Evolutionary conservation across 306 rosid species (phyloP).

Genomic region (Rosa rugosa): DNA sequence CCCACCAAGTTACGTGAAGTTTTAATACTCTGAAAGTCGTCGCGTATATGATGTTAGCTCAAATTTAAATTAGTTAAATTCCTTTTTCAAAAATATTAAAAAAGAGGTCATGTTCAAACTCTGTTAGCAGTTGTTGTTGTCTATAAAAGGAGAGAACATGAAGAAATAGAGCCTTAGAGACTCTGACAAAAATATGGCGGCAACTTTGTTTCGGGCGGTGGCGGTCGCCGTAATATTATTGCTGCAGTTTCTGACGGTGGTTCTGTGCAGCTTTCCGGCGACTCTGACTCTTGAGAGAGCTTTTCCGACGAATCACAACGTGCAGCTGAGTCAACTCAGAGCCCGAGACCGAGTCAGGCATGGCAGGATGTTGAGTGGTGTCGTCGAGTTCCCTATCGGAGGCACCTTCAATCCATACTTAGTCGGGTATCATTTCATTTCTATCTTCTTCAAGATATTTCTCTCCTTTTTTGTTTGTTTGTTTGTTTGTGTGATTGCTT

Average conservation of each 20-base stretch:
- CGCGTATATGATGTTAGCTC: background rate
- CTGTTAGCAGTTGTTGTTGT: background rate
- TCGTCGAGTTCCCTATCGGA: conserved; percentile 47
- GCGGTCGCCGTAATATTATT: background rate
- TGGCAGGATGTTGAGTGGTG: conserved; percentile 53
- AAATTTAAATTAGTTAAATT: background rate
- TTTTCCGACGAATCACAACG: conserved; percentile 56
- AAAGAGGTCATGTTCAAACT: background rate
- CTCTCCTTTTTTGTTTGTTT: background rate
- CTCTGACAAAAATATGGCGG: background rate
- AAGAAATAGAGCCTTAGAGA: background rate
- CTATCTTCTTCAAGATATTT: background rate
- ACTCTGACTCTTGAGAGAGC: conserved; percentile 59
- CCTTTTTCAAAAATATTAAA: background rate
- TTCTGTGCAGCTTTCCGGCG: conserved; percentile 42
- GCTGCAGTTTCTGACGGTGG: background rate
- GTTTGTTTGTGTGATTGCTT: background rate
- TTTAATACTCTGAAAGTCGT: background rate
- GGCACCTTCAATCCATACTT: conserved; percentile 65
- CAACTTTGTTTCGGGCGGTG: background rate
- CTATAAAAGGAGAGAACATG: background rate
- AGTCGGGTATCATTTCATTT: conserved; percentile 52
- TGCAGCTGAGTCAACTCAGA: conserved; percentile 54
- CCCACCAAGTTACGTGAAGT: background rate
- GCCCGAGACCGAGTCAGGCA: conserved; percentile 57